Evolutionary conservation across 345 rosid species (phyloP), one percentile per base, ranked within the genome.

Genomic region (Eucalyptus guilfoylei): DNA sequence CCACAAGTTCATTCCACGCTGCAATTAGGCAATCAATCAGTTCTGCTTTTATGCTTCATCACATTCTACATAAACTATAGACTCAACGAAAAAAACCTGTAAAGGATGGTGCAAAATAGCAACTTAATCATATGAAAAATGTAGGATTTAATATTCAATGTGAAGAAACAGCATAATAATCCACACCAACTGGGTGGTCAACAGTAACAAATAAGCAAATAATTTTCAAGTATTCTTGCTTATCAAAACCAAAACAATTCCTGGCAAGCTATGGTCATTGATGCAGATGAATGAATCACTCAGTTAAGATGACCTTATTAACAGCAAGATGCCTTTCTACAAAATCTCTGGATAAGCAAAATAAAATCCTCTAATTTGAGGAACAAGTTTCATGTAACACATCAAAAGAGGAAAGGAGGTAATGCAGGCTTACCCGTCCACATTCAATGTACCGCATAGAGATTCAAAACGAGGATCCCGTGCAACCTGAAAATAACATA

Each of bases 401-500:
- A n/a, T 44, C 26, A 28, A 76, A 87, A 19, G 83, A 76, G 83
- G 47, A 86, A 64, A 87, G 45, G 87, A 28, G 37, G 72, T 69
- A 76, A 62, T n/a, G 52, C 87, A 80, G 44, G 81, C 89, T 91
- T 92, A 95, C 99, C 98, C 98, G 6, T 94, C 96, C 60, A 88
- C 90, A 87, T 97, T 96, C 90, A 96, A 92, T 11, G 86, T 88
- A 37, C 99, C 99, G 88, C 93, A 94, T 86, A 94, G 88, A 86
- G 96, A 89, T 89, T 96, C 96, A 88, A 96, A 96, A 44, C 99
- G 97, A 47, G 99, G 99, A 90, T 97, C 99, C 4, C 96, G 95
- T 60, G 90, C 91, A 90, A 91, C 94, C 97, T 95, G 91, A 54
- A 92, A 40, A 89, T 13, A 88, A 55, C 88, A 85, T 60, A 67